Base-by-base conservation (phyloP, 352 stramenopile species). In the Phytophthora cactorum region DNA sequence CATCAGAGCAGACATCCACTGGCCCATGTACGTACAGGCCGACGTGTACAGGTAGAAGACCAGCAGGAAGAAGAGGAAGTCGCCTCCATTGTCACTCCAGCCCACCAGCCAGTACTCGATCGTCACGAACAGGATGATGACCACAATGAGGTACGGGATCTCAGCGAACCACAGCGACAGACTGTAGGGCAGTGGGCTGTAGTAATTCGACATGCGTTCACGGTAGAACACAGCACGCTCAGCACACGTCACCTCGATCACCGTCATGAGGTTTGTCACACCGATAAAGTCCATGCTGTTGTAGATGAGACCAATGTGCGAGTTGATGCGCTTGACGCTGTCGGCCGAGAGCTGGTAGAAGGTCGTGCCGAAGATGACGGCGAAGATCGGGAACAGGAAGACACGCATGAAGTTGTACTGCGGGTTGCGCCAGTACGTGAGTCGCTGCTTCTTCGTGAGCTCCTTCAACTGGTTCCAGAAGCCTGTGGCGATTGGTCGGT, bases 281-380 rank as follows among this genome's bases (percentile, higher is more conserved):
- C 80, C 80, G 46, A 91, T 89, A 64, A 89, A 88, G 47, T 88
- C 82, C 75, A 88, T 82, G 25, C 64, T 86, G 72, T 88, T 91
- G 78, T 88, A 88, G 39, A 89, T 89, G 11, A 89, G 65, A 28
- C 76, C 78, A 31, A 91, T 64, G 63, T 86, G 78, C 63, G 79
- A 89, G 58, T 85, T 91, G 54, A 87, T 79, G 14, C 12, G 7
- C 49, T 55, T 55, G 29, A 55, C 31, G 25, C 49, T 55, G 4
- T 15, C 31, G 3, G 49, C 49, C 4, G 49, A 44, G 1, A 55
- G 12, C 12, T 55, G 49, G 34, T 55, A 55, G 17, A 55, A 55
- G 7, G 49, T 55, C n/a, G n/a, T n/a, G n/a, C n/a, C n/a, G n/a
- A n/a, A n/a, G n/a, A n/a, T n/a, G n/a, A n/a, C n/a, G n/a, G n/a